phyloP scores from a whole-genome alignment of 1,284 basidiomycete genomes.

The Coniferiporia sulphurascens region DNA sequence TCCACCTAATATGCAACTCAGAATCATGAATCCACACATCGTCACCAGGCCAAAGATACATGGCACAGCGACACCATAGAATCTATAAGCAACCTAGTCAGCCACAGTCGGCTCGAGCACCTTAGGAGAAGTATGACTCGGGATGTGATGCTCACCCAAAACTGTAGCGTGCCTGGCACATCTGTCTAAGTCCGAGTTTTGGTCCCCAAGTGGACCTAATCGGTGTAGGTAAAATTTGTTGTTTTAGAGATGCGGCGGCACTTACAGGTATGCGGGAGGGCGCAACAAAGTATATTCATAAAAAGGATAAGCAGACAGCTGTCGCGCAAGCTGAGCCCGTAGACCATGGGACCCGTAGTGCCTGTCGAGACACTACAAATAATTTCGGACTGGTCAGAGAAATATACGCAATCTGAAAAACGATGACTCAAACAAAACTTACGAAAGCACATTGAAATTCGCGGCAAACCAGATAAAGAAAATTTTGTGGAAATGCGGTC shows the following conservation, averaged over 20 bases:
- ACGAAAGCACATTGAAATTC: conserved; percentile 75
- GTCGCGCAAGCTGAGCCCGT: conserved; percentile 44
- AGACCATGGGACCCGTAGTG: conserved; percentile 64
- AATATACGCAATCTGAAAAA: too few species aligned
- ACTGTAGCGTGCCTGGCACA: conserved; percentile 75
- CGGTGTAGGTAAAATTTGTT: background rate
- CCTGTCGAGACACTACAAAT: conserved; percentile 77
- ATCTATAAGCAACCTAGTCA: conserved; percentile 37
- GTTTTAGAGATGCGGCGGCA: conserved; percentile 11
- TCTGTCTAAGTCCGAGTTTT: conserved; percentile 81
- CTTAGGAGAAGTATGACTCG: too few species aligned
- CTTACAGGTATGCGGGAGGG: conserved; percentile 60
- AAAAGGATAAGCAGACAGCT: too few species aligned
- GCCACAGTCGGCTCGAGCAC: too few species aligned
- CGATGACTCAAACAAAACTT: too few species aligned
- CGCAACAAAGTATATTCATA: background rate
- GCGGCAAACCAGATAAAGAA: conserved; percentile 75
- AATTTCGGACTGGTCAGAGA: background rate
- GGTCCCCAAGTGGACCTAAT: conserved; percentile 82
- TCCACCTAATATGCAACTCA: conserved; percentile 77
- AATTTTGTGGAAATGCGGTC: conserved; percentile 64
- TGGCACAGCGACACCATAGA: conserved; percentile 60
- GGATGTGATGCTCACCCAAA: conserved; percentile 69
- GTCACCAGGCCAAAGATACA: conserved; percentile 60
- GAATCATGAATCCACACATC: conserved; percentile 70